Percentiles rank a stretch among this genome's conserved stretches.
Evolutionary conservation across 208 protist genomes (phyloP).

Genomic region (Trypanosoma lewisi): DNA sequence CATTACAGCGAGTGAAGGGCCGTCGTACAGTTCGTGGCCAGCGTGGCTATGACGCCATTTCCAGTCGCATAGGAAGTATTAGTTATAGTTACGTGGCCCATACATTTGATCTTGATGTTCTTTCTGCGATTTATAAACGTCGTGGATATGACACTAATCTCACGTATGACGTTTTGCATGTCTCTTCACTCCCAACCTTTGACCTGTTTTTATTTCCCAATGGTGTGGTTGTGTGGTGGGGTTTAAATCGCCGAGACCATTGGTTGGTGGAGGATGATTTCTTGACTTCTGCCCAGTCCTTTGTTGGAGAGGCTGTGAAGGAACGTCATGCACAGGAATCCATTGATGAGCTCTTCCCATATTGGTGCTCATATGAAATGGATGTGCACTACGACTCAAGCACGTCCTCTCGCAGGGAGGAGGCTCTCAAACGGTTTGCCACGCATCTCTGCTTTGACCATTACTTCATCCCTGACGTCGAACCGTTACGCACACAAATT

Average conservation of each 20-base stretch:
- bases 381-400: conserved; percentile 31
- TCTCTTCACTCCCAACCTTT: conserved; percentile 42
- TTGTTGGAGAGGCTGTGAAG: conserved; percentile 35
- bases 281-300: conserved; percentile 30
- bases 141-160: conserved; percentile 50
- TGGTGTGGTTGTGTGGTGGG: conserved; percentile 78
- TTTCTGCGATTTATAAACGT: conserved; percentile 47
- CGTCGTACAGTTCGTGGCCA: conserved; percentile 6
- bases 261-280: conserved; percentile 77
- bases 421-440: conserved; percentile 46
- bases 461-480: conserved; percentile 49
- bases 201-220: conserved; percentile 65
- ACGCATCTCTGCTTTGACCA: conserved; percentile 73
- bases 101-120: conserved; percentile 38
- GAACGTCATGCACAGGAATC: conserved; percentile 42
- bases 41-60: conserved; percentile 32
- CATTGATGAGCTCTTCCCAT: conserved; percentile 65
- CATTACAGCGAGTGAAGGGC: conserved; percentile 14
- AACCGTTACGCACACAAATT: conserved; percentile 44
- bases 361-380: conserved; percentile 68
- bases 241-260: conserved; percentile 59
- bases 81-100: conserved; percentile 59
- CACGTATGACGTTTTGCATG: conserved; percentile 54
- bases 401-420: conserved; percentile 20
- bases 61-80: conserved; percentile 58